Base-by-base conservation (phyloP, 2,329 filamentous ascomycete genomes). In the Sporothrix brasiliensis region DNA sequence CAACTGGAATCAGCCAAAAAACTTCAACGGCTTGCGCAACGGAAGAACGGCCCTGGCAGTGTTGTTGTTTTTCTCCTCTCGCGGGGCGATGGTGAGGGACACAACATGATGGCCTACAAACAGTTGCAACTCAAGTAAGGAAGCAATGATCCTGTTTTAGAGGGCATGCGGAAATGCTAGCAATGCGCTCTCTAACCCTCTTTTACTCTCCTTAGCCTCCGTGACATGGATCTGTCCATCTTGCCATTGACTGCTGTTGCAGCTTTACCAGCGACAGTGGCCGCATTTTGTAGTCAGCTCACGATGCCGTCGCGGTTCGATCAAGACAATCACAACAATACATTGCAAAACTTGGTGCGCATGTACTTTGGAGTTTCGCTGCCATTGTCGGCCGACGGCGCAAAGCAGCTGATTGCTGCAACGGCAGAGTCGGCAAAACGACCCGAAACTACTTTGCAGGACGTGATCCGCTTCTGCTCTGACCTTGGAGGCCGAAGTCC, bases 51-150 rank as follows among this genome's bases (percentile, higher is more conserved):
- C 0, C 19, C 66, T 5, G 69, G 65, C 0, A 50, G 63, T 79
- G 83, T 79, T n/a, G 75, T 85, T 34, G 63, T 87, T 19, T 82
- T 86, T 68, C 76, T 87, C 19, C 73, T 86, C 3, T 24, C 49
- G 21, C 24, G 56, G 4, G 56, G 50, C 10, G 53, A 58, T 63
- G 47, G 39, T 2, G 75, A 76, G 52, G 76, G 78, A 4, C 72
- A 74, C 13, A 75, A 16, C 72, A 75, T 7, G 76, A 74, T 14
- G 69, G 78, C 41, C 78, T 80, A 74, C 74, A 76, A 39, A 67
- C 50, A 69, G 61, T 44, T 87, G 49, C 84, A 87, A 67, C 76
- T 82, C 65, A 76, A 81, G 83, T 85, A 75, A 73, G 80, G 58
- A 7, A 4, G 4, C 34, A n/a, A 9, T 39, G 16, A 13, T 13